Conservation (phyloP, 352 stramenopile genomes). For the Pythium aquatile region DNA sequence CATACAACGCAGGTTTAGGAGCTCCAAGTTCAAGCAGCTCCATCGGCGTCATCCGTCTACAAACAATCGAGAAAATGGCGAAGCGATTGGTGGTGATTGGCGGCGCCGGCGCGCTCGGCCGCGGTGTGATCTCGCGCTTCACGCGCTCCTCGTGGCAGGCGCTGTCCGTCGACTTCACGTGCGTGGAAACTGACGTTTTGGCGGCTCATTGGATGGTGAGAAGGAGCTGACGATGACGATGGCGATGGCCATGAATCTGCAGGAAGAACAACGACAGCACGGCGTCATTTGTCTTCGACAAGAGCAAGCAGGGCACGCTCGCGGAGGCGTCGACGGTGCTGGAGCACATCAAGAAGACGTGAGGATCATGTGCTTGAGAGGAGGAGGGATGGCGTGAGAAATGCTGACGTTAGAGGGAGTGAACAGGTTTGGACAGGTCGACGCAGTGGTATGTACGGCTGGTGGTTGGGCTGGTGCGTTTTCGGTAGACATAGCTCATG, state of each 20-base stretch:
- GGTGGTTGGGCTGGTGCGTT: constrained; percentile 66
- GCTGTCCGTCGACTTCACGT: constrained; percentile 71
- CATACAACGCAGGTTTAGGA: constrained; percentile 10
- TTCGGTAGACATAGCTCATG: not conserved
- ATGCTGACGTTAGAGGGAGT: not conserved
- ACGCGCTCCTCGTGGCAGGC: constrained; percentile 59
- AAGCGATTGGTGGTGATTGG: constrained; percentile 81
- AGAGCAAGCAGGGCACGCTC: constrained; percentile 30
- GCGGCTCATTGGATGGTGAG: not conserved
- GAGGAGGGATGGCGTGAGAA: constrained; percentile 9
- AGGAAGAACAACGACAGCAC: constrained; percentile 55
- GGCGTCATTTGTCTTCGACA: constrained; percentile 47
- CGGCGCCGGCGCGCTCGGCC: constrained; percentile 69
- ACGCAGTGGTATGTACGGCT: constrained; percentile 78
- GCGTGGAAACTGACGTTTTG: constrained; percentile 10
- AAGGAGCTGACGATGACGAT: not conserved
- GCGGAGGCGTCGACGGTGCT: constrained; percentile 52
- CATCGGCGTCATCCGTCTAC: not conserved
- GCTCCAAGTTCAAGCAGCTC: constrained; percentile 21
- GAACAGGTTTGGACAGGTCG: constrained; percentile 52
- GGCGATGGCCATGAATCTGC: not conserved
- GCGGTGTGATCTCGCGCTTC: constrained; percentile 64
- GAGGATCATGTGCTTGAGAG: not conserved
- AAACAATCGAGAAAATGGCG: constrained; percentile 20
- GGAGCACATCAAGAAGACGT: constrained; percentile 51